These are phyloP conservation scores for Macrolepiota dolichaula DNA, from an alignment of 768 basidiomycete species.

Conservation along the genomic window DNA sequence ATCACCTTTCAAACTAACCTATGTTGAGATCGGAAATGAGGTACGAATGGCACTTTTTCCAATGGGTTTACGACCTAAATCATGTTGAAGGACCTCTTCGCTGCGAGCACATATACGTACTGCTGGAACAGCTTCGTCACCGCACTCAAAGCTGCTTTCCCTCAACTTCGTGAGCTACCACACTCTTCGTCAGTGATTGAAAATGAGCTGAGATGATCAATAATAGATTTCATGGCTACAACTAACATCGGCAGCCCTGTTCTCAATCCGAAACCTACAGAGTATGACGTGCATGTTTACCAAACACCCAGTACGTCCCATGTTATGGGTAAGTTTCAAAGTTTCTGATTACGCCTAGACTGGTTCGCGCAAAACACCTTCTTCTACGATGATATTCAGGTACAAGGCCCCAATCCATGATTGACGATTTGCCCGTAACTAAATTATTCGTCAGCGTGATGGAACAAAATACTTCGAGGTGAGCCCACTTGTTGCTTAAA, in stretches of 20 bases:
- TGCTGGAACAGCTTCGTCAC: slow-evolving; percentile 49
- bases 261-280: slow-evolving; percentile 43
- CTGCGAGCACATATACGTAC: slow-evolving; percentile 41
- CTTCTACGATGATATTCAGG: slow-evolving; percentile 35
- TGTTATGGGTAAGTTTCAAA: neutral
- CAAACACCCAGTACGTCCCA: slow-evolving; percentile 47
- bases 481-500: neutral
- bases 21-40: slow-evolving; percentile 59
- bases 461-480: slow-evolving; percentile 63
- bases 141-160: slow-evolving; percentile 44
- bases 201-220: neutral
- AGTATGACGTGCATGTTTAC: slow-evolving; percentile 60
- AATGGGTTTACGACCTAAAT: neutral
- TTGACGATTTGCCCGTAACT: neutral
- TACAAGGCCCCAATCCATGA: slow-evolving; percentile 11
- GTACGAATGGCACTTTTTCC: slow-evolving; percentile 17
- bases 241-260: slow-evolving; percentile 38
- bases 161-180: slow-evolving; percentile 43
- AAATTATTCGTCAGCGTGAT: slow-evolving; percentile 37
- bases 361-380: slow-evolving; percentile 41
- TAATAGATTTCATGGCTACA: slow-evolving; percentile 56
- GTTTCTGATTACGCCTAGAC: slow-evolving; percentile 17
- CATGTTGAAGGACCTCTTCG: slow-evolving; percentile 25
- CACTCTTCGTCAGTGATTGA: neutral
- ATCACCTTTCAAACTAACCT: slow-evolving; percentile 46